A percentile compares a stretch with the other conserved stretches of the same genome.
phyloP scores from a whole-genome alignment of 1,139 yeast species.

The Geotrichum siamense region DNA sequence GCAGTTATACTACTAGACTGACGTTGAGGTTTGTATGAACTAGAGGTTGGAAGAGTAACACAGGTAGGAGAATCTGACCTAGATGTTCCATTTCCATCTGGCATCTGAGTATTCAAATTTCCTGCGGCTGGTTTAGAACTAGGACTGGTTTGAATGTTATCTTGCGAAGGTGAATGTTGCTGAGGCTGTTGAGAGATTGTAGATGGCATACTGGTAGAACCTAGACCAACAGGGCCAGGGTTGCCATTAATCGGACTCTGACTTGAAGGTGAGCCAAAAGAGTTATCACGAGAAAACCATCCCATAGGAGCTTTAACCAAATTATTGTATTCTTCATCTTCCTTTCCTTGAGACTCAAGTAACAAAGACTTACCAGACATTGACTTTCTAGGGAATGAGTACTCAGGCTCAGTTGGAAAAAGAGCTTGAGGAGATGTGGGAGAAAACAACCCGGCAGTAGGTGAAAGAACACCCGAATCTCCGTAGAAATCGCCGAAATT shows the following conservation, averaged over 20 bases:
- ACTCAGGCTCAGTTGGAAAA: conserved; percentile 23
- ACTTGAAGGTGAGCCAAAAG: conserved; percentile 7
- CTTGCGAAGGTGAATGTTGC: conserved; percentile 4
- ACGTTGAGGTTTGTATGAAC: background rate
- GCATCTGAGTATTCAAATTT: background rate
- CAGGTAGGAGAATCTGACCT: background rate
- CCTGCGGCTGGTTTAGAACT: background rate
- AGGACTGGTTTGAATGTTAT: background rate
- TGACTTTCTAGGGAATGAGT: conserved; percentile 7
- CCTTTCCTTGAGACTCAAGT: conserved; percentile 31
- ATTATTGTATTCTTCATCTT: conserved; percentile 29
- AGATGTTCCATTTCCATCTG: background rate
- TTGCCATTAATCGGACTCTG: background rate
- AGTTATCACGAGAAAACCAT: conserved; percentile 19
- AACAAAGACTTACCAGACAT: conserved; percentile 29
- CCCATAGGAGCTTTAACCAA: conserved; percentile 29
- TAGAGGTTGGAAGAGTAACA: background rate
- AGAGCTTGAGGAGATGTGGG: conserved; percentile 26
- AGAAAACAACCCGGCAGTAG: conserved; percentile 11
- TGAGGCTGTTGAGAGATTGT: background rate
- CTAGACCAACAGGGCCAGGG: conserved; percentile 1
- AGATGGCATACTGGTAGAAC: background rate
- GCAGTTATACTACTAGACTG: background rate
- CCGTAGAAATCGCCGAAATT: conserved; percentile 11
- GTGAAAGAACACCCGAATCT: conserved; percentile 6